Conservation (phyloP, 169 alveolate species). For the Plasmodium gonderi region DNA sequence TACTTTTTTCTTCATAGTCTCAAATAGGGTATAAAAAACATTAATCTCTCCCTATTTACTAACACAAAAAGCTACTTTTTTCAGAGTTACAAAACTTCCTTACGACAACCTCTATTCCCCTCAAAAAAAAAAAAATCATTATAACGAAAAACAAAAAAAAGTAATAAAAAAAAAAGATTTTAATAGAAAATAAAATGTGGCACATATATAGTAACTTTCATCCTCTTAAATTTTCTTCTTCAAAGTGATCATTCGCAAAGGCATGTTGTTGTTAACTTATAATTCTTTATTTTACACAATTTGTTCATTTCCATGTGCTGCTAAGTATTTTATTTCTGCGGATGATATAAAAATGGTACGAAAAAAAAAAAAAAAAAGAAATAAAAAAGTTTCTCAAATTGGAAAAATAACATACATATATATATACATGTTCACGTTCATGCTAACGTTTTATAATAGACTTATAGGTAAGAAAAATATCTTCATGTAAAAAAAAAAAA, state of each 20-base stretch:
- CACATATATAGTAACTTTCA: background rate
- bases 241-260: background rate
- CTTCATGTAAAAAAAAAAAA: too few relatives aligned
- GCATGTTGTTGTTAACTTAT: background rate
- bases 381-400: background rate
- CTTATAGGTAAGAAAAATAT: too few relatives aligned
- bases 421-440: too few relatives aligned
- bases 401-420: background rate
- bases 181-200: background rate
- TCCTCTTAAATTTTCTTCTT: background rate
- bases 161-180: background rate
- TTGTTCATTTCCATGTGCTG: background rate
- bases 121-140: too few relatives aligned
- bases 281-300: background rate
- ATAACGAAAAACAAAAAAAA: background rate
- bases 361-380: background rate
- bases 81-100: too few relatives aligned
- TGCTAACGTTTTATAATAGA: too few relatives aligned
- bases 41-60: too few relatives aligned
- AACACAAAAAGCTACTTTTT: too few relatives aligned
- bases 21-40: too few relatives aligned
- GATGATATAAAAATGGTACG: too few relatives aligned
- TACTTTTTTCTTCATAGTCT: too few relatives aligned
- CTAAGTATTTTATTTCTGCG: conserved; percentile 18
- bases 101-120: too few relatives aligned